A percentile compares a stretch with the other conserved stretches of the same genome.
These are phyloP conservation scores for Ichthyophthirius multifiliis DNA, from an alignment of 169 alveolate genomes.

Conservation along the genomic window DNA sequence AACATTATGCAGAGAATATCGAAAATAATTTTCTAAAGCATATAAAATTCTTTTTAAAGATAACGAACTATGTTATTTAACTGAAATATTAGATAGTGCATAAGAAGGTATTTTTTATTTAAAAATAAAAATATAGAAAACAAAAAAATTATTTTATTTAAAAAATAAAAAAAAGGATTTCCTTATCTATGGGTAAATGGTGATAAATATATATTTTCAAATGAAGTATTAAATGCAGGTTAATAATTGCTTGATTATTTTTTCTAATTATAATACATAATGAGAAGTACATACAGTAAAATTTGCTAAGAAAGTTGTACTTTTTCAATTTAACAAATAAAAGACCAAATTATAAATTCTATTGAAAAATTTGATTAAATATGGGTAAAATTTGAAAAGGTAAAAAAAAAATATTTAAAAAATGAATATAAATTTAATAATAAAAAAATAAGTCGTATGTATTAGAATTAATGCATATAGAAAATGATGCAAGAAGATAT, in stretches of 20 bases:
- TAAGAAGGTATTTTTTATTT: slow-evolving; percentile 54
- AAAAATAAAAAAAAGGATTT: neutral
- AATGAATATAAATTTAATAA: no score
- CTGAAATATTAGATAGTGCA: slow-evolving; percentile 80
- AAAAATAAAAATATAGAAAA: neutral
- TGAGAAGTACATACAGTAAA: slow-evolving; percentile 46
- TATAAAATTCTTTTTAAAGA: slow-evolving; percentile 72
- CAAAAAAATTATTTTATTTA: neutral
- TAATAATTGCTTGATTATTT: slow-evolving; percentile 49
- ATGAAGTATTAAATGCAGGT: slow-evolving; percentile 75
- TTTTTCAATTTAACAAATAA: neutral
- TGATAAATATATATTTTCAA: slow-evolving; percentile 73
- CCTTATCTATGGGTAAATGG: slow-evolving; percentile 73
- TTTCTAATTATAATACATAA: slow-evolving; percentile 49
- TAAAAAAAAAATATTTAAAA: neutral
- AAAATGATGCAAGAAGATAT: slow-evolving; percentile 5
- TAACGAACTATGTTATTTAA: slow-evolving; percentile 63
- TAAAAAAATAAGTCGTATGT: slow-evolving; percentile 5
- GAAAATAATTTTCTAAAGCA: slow-evolving; percentile 71
- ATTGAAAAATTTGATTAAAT: neutral
- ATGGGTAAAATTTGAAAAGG: slow-evolving; percentile 20
- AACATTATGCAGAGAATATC: slow-evolving; percentile 48
- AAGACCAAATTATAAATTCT: no score
- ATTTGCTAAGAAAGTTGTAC: slow-evolving; percentile 17
- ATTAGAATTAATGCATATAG: slow-evolving; percentile 2